phyloP scores from a whole-genome alignment of 176 grass and related monocot species.

The Lolium perenne region DNA sequence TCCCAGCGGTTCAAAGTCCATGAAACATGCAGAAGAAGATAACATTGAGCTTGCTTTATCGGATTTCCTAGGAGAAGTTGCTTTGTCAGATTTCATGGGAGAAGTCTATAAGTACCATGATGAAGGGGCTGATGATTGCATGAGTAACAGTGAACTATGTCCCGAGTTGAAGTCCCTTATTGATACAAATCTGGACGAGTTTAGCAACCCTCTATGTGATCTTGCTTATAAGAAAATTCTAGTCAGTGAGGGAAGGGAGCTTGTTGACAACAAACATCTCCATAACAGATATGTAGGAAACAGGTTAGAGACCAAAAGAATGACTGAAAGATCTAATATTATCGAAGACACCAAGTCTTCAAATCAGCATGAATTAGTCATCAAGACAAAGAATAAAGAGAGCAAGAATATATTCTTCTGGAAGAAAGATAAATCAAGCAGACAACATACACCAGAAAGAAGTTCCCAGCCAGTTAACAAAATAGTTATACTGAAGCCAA shows the following conservation, averaged over 20 bases:
- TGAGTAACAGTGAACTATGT: slow-evolving; percentile 50
- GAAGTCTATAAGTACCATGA: slow-evolving; percentile 56
- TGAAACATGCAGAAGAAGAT: slow-evolving; percentile 50
- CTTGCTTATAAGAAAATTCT: slow-evolving; percentile 28
- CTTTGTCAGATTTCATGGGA: slow-evolving; percentile 64
- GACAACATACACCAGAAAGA: slow-evolving; percentile 29
- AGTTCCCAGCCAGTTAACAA: slow-evolving; percentile 59
- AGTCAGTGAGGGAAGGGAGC: slow-evolving; percentile 28
- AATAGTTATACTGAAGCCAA: slow-evolving; percentile 93
- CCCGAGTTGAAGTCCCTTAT: slow-evolving; percentile 55
- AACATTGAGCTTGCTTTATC: slow-evolving; percentile 59
- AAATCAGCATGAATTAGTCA: slow-evolving; percentile 24
- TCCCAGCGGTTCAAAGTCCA: slow-evolving; percentile 45
- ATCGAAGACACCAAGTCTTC: slow-evolving; percentile 11
- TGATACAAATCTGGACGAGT: slow-evolving; percentile 60
- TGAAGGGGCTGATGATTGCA: slow-evolving; percentile 54
- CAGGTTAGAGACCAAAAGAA: slow-evolving; percentile 17
- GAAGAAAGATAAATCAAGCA: slow-evolving; percentile 67
- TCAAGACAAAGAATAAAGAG: slow-evolving; percentile 46
- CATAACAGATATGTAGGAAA: slow-evolving; percentile 29
- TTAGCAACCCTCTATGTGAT: slow-evolving; percentile 30
- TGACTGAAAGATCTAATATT: neutral
- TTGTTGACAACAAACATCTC: slow-evolving; percentile 40
- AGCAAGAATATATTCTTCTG: slow-evolving; percentile 61
- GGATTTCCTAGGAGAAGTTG: slow-evolving; percentile 65